phyloP scores from a whole-genome alignment of 441 rosid genomes.

The Arabidopsis hybrid region DNA sequence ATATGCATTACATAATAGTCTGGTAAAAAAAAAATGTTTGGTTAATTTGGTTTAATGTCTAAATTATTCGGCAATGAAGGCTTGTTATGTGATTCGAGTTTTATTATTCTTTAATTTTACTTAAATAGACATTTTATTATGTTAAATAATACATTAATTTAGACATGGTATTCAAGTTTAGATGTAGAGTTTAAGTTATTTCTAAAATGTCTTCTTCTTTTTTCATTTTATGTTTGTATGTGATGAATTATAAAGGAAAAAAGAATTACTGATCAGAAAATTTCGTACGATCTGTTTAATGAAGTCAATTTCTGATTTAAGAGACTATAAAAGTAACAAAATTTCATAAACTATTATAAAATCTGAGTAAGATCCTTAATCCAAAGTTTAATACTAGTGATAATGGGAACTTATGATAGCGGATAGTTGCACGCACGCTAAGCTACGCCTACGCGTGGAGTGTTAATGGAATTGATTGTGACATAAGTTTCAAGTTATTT shows the following conservation, averaged over 20 bases:
- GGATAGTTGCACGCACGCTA: conserved; percentile 17
- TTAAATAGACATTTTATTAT: neutral
- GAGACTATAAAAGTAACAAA: neutral
- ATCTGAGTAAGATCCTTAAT: conserved; percentile 4
- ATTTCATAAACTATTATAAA: neutral
- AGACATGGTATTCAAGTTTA: no score
- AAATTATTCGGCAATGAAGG: neutral
- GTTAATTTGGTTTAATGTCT: neutral
- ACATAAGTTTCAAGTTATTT: neutral
- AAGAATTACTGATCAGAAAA: neutral
- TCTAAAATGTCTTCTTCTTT: neutral
- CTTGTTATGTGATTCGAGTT: neutral
- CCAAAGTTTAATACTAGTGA: neutral
- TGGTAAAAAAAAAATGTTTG: neutral
- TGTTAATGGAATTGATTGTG: conserved; percentile 2
- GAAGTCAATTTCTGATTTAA: neutral
- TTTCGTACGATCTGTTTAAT: neutral
- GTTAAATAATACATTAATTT: neutral
- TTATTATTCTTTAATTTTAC: no score
- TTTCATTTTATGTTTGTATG: neutral
- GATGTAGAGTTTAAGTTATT: neutral
- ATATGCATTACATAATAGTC: no score
- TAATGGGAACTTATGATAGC: neutral
- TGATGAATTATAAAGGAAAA: neutral
- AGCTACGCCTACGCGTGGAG: conserved; percentile 13